phyloP scores from a whole-genome alignment of 2,329 filamentous ascomycete genomes.

The Tolypocladium ophioglossoides region DNA sequence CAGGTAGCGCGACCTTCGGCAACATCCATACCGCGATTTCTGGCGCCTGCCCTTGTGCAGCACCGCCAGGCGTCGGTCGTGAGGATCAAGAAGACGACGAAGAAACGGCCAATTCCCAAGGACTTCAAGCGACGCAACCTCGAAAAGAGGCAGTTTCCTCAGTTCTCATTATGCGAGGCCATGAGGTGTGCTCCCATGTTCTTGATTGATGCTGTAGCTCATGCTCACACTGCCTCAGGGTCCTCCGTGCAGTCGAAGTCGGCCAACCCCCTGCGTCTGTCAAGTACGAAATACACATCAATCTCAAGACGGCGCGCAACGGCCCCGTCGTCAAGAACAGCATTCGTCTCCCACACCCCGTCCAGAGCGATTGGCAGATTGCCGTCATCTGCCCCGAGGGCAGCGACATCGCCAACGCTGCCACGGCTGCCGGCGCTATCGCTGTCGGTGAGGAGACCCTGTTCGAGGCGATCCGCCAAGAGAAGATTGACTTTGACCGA shows the following conservation, averaged over 20 bases:
- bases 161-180: constrained; percentile 80
- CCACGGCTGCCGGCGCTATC: constrained; percentile 66
- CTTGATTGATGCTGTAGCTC: neutral
- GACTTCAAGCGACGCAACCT: constrained; percentile 56
- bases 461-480: constrained; percentile 65
- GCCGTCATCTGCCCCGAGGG: constrained; percentile 85
- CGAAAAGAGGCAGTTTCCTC: constrained; percentile 47
- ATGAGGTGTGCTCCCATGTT: constrained; percentile 54
- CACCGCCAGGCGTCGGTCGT: constrained; percentile 29
- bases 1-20: constrained; percentile 30
- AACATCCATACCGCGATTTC: constrained; percentile 35
- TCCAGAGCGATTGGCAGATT: constrained; percentile 80
- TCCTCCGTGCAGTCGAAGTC: constrained; percentile 86
- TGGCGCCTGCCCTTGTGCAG: constrained; percentile 35
- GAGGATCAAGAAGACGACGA: constrained; percentile 40
- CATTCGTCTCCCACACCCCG: constrained; percentile 77
- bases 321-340: constrained; percentile 81
- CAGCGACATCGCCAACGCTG: constrained; percentile 62
- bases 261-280: constrained; percentile 59
- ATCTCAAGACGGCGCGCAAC: constrained; percentile 73
- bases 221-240: constrained; percentile 38
- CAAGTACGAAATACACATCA: constrained; percentile 86
- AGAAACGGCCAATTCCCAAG: constrained; percentile 53
- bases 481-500: constrained; percentile 77
- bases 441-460: constrained; percentile 78